Evolutionary conservation across 345 rosid genomes (phyloP).

Genomic region (Excoecaria cochinchinensis): DNA sequence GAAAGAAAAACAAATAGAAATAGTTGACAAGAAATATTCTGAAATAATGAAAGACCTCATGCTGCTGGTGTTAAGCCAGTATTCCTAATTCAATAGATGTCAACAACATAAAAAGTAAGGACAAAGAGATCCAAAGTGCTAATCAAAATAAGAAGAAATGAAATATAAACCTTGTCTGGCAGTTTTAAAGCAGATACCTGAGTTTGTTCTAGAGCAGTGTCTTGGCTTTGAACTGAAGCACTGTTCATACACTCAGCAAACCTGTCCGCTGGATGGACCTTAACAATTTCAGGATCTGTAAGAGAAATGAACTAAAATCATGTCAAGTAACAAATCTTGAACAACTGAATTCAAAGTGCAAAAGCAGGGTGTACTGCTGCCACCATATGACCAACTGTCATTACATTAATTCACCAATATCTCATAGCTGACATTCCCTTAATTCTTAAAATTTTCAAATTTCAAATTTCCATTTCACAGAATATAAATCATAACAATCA

Average conservation of each 20-base stretch:
- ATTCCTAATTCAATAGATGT: background rate
- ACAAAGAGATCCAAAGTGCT: background rate
- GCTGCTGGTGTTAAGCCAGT: background rate
- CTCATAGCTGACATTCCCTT: background rate
- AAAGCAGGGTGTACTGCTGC: background rate
- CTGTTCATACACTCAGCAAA: conserved; percentile 27
- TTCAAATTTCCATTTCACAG: background rate
- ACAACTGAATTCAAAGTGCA: background rate
- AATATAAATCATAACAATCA: background rate
- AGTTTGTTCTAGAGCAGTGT: conserved; percentile 24
- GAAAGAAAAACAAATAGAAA: background rate
- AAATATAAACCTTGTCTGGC: conserved; percentile 31
- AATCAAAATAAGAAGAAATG: background rate
- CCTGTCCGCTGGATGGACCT: conserved; percentile 34
- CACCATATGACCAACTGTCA: background rate
- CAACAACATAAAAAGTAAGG: background rate
- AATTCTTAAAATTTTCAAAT: background rate
- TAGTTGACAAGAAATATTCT: background rate
- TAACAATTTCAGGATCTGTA: conserved; percentile 40
- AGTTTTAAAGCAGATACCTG: conserved; percentile 15
- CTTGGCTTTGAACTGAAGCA: conserved; percentile 28
- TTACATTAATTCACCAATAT: background rate
- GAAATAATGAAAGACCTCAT: conserved; percentile 1
- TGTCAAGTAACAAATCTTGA: background rate
- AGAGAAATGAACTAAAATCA: background rate